Percentiles rank a stretch among this genome's conserved stretches.
Conservation (phyloP, 1,284 basidiomycete genomes). For the Pseudozyma hubeiensis region DNA sequence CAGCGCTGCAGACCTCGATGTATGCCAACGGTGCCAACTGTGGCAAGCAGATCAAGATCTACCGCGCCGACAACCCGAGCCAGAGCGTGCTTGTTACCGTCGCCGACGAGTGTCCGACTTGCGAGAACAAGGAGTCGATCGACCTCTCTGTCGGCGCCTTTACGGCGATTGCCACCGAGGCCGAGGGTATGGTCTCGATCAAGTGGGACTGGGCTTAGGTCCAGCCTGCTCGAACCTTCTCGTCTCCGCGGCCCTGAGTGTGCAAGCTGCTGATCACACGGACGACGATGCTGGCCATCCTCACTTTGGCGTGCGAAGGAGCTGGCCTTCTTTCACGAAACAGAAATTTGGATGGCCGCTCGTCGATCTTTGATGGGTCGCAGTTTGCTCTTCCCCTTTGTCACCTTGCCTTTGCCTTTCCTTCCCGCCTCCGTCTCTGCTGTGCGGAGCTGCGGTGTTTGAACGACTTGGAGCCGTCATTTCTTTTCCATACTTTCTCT, state of each 20-base stretch:
- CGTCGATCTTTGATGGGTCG: slow-evolving; percentile 19
- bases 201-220: slow-evolving; percentile 49
- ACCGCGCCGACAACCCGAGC: slow-evolving; percentile 59
- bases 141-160: slow-evolving; percentile 86
- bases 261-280: slow-evolving; percentile 15
- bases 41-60: slow-evolving; percentile 77
- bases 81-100: slow-evolving; percentile 74
- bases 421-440: slow-evolving; percentile 7
- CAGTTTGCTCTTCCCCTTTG: not conserved
- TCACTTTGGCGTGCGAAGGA: not conserved
- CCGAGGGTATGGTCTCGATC: slow-evolving; percentile 73
- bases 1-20: slow-evolving; percentile 48
- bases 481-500: not conserved
- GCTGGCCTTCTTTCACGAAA: slow-evolving; percentile 23
- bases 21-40: slow-evolving; percentile 74
- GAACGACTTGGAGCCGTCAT: not conserved
- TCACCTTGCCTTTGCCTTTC: not conserved
- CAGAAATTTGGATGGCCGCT: slow-evolving; percentile 1
- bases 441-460: slow-evolving; percentile 12
- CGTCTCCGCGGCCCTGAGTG: not conserved
- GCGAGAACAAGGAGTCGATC: slow-evolving; percentile 75
- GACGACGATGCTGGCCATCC: slow-evolving; percentile 7
- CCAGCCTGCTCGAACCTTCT: not conserved
- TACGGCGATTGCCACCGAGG: slow-evolving; percentile 73
- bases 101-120: slow-evolving; percentile 69